Evolutionary conservation across 805 yeast species (phyloP).

Genomic region (Wickerhamiella nectarea): DNA sequence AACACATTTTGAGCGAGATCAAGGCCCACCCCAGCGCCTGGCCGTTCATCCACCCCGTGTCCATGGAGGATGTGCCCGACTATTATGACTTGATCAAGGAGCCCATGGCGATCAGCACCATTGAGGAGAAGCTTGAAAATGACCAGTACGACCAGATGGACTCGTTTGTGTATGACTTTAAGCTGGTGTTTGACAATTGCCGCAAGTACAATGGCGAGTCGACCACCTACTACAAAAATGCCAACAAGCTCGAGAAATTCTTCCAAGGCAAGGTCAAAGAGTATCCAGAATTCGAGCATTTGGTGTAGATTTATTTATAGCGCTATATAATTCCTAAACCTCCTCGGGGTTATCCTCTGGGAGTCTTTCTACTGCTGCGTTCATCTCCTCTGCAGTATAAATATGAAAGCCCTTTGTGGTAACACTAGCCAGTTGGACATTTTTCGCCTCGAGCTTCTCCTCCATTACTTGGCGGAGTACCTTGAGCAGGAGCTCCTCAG

Average conservation of each 20-base stretch:
- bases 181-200: slow-evolving; percentile 79
- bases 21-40: slow-evolving; percentile 94
- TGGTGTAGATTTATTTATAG: slow-evolving; percentile 26
- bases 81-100: slow-evolving; percentile 92
- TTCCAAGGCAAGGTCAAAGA: slow-evolving; percentile 72
- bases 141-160: slow-evolving; percentile 86
- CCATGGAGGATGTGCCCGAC: slow-evolving; percentile 87
- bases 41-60: slow-evolving; percentile 94
- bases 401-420: slow-evolving; percentile 82
- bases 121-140: slow-evolving; percentile 86
- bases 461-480: slow-evolving; percentile 97
- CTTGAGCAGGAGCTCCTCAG: slow-evolving; percentile 77
- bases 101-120: slow-evolving; percentile 94
- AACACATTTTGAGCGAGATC: slow-evolving; percentile 70
- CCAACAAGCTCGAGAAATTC: slow-evolving; percentile 84
- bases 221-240: slow-evolving; percentile 91
- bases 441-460: slow-evolving; percentile 87
- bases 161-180: slow-evolving; percentile 79
- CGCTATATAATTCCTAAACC: background rate
- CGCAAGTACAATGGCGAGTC: slow-evolving; percentile 84
- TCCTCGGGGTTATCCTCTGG: slow-evolving; percentile 37
- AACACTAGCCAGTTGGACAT: slow-evolving; percentile 89
- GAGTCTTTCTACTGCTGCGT: slow-evolving; percentile 61
- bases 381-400: slow-evolving; percentile 71
- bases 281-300: slow-evolving; percentile 79